Evolutionary conservation across 768 basidiomycete genomes (phyloP).

Genomic region (Tulasnella sp.): DNA sequence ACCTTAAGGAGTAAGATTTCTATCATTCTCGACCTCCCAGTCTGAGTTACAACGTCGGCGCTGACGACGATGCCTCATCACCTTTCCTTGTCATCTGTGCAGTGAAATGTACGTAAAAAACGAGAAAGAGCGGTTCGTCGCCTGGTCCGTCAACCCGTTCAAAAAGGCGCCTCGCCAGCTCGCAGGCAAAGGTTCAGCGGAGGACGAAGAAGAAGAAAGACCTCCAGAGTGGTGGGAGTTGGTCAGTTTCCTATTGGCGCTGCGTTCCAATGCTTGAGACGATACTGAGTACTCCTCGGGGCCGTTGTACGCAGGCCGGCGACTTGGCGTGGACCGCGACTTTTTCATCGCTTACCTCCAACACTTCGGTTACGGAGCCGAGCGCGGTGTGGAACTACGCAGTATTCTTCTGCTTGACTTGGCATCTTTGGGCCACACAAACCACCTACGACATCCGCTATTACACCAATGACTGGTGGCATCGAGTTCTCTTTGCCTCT

Average conservation of each 20-base stretch:
- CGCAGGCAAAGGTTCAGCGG: background rate
- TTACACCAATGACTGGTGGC: constrained; percentile 23
- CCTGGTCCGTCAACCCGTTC: background rate
- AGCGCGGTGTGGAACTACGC: constrained; percentile 11
- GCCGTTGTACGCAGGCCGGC: background rate
- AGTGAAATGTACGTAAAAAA: background rate
- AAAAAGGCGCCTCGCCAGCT: background rate
- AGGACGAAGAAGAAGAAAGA: background rate
- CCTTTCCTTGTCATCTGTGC: background rate
- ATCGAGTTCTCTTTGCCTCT: constrained; percentile 8
- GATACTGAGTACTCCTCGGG: background rate
- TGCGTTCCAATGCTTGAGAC: background rate
- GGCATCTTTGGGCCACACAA: constrained; percentile 19
- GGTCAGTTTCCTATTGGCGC: background rate
- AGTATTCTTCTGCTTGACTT: constrained; percentile 15
- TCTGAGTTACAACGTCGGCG: background rate
- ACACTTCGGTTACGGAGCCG: background rate
- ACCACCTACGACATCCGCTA: constrained; percentile 16
- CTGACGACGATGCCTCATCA: background rate
- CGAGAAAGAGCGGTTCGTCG: background rate
- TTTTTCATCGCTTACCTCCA: constrained; percentile 21
- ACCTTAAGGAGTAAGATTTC: background rate
- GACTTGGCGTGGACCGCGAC: constrained; percentile 16
- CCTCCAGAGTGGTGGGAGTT: constrained; percentile 1
- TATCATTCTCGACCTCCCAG: background rate